Percentiles rank a stretch among this genome's conserved stretches.
Conservation (phyloP, 148 eudicot species). For the Camellia lanceoleosa region DNA sequence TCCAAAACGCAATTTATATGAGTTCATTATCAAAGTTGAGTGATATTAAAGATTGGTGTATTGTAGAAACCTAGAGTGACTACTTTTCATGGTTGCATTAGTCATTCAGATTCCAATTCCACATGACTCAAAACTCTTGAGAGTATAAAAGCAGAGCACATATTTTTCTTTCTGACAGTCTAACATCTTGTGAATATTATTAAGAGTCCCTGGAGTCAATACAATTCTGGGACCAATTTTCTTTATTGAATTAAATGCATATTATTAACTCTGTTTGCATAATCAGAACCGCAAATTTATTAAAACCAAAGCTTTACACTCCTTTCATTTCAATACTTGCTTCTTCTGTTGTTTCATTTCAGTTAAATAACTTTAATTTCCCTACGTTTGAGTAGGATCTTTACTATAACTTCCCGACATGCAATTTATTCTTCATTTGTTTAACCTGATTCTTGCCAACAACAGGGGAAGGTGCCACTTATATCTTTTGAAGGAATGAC, state of each 20-base stretch:
- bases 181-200: background rate
- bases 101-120: background rate
- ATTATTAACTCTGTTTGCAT: too few relatives aligned
- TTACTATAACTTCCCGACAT: background rate
- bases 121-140: background rate
- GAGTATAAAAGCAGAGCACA: background rate
- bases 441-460: background rate
- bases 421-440: background rate
- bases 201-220: background rate
- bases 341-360: background rate
- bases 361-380: background rate
- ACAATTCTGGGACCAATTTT: background rate
- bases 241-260: background rate
- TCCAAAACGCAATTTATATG: background rate
- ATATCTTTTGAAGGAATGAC: slow-evolving; percentile 69
- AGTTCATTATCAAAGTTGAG: background rate
- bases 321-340: background rate
- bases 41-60: background rate
- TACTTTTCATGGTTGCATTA: too few relatives aligned
- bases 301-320: background rate
- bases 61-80: background rate
- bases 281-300: too few relatives aligned
- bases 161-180: background rate
- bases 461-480: slow-evolving; percentile 47
- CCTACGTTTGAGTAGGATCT: background rate